Evolutionary conservation across 306 rosid species (phyloP).

Genomic region (Purshia tridentata): DNA sequence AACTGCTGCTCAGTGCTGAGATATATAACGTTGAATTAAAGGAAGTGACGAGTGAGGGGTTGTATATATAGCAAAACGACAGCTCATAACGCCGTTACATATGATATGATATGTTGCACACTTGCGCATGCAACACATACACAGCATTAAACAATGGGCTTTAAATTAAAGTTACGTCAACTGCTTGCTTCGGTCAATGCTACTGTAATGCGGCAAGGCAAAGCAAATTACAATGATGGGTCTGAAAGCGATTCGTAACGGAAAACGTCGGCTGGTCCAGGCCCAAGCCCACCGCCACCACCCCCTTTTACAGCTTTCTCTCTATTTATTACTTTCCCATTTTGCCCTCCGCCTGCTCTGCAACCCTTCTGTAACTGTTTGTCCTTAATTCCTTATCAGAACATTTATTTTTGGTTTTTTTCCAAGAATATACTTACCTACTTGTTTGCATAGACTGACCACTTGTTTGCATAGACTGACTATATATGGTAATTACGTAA

Average conservation of each 20-base stretch:
- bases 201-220: not conserved
- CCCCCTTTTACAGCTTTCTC: not conserved
- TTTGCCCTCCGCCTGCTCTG: not conserved
- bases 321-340: not conserved
- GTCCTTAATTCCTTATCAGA: not conserved
- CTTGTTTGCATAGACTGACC: not conserved
- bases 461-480: no score
- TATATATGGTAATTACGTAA: no score
- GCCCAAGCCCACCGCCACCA: constrained; percentile 16
- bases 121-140: constrained; percentile 17
- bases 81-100: constrained; percentile 74
- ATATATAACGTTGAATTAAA: constrained; percentile 36
- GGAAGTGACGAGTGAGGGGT: constrained; percentile 2
- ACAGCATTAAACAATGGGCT: not conserved
- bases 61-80: constrained; percentile 62
- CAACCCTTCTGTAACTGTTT: not conserved
- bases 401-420: not conserved
- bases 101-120: constrained; percentile 6
- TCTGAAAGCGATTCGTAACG: constrained; percentile 48
- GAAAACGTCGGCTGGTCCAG: constrained; percentile 46
- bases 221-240: constrained; percentile 16
- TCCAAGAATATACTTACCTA: not conserved
- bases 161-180: constrained; percentile 43
- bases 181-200: constrained; percentile 50
- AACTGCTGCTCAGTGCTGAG: not conserved